Percentiles rank a stretch among this genome's conserved stretches.
Evolutionary conservation across 169 alveolate species (phyloP).

Genomic region (Eimeria necatrix): DNA sequence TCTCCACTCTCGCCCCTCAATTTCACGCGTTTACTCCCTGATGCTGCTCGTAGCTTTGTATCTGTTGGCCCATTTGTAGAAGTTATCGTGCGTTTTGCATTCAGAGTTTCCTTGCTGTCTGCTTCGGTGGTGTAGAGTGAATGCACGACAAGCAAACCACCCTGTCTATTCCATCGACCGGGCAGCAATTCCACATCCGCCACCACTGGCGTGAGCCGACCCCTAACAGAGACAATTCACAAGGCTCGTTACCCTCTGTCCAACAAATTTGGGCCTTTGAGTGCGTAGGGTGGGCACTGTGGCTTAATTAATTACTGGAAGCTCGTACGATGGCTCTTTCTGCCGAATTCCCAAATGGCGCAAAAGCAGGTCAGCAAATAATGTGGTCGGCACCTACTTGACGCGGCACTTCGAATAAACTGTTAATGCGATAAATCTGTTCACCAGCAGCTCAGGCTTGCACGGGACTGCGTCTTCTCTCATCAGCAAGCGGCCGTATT

Average conservation of each 20-base stretch:
- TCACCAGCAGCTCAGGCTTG: neutral
- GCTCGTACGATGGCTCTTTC: too few species aligned
- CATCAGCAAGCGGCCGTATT: slow-evolving; percentile 51
- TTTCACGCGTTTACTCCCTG: neutral
- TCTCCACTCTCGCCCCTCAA: neutral
- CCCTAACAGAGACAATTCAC: neutral
- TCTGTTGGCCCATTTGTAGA: neutral
- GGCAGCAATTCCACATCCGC: slow-evolving; percentile 31
- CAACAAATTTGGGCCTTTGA: too few species aligned
- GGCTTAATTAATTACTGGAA: too few species aligned
- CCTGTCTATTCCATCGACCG: slow-evolving; percentile 13
- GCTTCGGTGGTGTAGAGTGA: neutral
- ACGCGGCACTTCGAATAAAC: slow-evolving; percentile 50
- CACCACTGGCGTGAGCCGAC: slow-evolving; percentile 43
- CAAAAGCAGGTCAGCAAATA: too few species aligned
- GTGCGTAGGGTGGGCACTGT: too few species aligned
- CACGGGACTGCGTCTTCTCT: slow-evolving; percentile 22
- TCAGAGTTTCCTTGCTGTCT: neutral
- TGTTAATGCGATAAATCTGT: neutral
- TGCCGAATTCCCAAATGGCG: too few species aligned
- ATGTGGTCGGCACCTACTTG: neutral
- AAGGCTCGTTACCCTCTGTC: too few species aligned
- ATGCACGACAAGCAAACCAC: neutral
- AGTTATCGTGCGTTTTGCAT: neutral
- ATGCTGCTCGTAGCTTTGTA: neutral